phyloP scores from a whole-genome alignment of 73 alveolate genomes.

The Effrenium voratum region DNA sequence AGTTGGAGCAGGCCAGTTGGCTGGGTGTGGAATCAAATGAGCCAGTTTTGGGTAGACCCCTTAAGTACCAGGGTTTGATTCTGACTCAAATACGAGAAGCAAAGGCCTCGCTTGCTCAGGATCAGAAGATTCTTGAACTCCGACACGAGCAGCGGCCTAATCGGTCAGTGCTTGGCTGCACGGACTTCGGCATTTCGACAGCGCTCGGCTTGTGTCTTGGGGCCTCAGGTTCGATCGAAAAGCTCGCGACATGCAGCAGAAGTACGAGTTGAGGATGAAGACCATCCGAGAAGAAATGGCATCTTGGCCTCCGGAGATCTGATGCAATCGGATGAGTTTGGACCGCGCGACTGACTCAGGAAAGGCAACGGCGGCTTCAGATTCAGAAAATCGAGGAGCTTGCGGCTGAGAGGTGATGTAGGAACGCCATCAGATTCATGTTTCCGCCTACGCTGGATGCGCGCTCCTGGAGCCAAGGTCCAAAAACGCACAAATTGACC shows the following conservation, averaged over 20 bases:
- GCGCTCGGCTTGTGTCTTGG: background rate
- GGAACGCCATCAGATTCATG: background rate
- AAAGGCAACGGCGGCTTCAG: conserved; percentile 96
- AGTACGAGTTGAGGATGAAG: conserved; percentile 97
- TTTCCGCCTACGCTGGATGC: background rate
- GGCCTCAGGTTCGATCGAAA: conserved; percentile 96
- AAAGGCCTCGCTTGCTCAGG: background rate
- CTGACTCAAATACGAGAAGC: background rate
- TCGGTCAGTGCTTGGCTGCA: background rate
- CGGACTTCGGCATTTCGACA: background rate
- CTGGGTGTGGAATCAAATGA: background rate
- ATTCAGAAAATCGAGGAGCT: conserved; percentile 96
- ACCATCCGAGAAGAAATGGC: conserved; percentile 98
- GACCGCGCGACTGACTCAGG: conserved; percentile 38
- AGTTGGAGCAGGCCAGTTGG: conserved; percentile 72
- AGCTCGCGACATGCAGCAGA: conserved; percentile 97
- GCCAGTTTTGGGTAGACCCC: too few species aligned
- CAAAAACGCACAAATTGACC: conserved; percentile 78
- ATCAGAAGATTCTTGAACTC: conserved; percentile 97
- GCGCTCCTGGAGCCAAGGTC: conserved; percentile 6
- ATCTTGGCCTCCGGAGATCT: conserved; percentile 20
- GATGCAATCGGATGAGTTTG: background rate
- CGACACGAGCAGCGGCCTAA: conserved; percentile 95
- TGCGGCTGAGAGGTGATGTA: background rate
- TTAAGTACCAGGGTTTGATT: background rate